Evolutionary conservation across 2,329 filamentous ascomycete species (phyloP), one percentile per base, ranked within the genome.

Genomic region (Whalleya microplaca): DNA sequence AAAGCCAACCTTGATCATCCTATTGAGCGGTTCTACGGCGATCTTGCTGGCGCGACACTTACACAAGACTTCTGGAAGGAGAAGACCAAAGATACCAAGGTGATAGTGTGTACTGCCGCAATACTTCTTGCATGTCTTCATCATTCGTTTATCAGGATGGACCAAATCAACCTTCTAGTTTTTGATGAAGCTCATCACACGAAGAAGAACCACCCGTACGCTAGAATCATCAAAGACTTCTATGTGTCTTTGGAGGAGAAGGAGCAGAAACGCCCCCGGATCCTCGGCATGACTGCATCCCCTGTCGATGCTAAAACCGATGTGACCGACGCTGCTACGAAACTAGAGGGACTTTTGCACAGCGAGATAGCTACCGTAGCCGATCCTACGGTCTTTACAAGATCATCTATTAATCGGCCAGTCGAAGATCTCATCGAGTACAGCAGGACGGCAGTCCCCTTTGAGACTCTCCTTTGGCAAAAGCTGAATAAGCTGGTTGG

Each of bases 141-240:
- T 61, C 89, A 89, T 66, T 88, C 89, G 0, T 96, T 92, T 72
- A 83, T 97, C 56, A 83, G 74, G 9, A 96, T 99, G 77, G 78
- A 84, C 18, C 85, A 90, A 64, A 92, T 98, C 72, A 98, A 94
- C 67, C 82, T 99, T 1, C 79, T 99, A 40, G 87, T 98, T 57
- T 96, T 99, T 63, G 95, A 99, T 67, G 95, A 99, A 73, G 95
- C 93, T 5, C 95, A 99, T 67, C 95, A 98, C 69, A 87, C 94
- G 0, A 99, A 99, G 75, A 96, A 94, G 71, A 90, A 92, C 49
- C 95, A 99, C 67, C 83, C 91, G 0, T 99, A 96, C 69, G 91
- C 94, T 19, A 83, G 85, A 23, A 95, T 99, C 56, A 91, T 99
- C 74, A 92, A 90, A 66, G 89, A 96, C 56, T 92, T 91, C 64